Percentiles rank a stretch among this genome's conserved stretches.
Conservation (phyloP, 768 basidiomycete genomes). For the Paxillus involutus region DNA sequence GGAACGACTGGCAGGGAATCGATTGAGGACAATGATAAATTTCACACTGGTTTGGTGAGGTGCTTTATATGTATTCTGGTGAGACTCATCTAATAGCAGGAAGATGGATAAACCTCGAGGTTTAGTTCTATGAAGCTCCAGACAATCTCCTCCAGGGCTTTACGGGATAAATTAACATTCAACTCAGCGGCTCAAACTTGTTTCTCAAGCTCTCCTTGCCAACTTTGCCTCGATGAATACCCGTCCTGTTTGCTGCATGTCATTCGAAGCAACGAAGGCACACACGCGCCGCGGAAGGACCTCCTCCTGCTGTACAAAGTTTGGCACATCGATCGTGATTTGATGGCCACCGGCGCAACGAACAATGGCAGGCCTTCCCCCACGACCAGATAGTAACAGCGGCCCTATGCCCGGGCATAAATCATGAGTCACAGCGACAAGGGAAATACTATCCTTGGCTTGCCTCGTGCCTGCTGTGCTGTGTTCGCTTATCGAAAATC, state of each 20-base stretch:
- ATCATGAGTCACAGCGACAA: conserved; percentile 22
- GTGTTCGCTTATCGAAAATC: conserved; percentile 3
- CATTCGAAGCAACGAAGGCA: conserved; percentile 13
- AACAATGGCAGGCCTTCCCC: conserved; percentile 5
- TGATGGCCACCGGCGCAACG: conserved; percentile 12
- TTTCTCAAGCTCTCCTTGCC: conserved; percentile 4
- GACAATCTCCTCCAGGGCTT: conserved; percentile 4
- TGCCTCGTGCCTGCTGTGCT: conserved; percentile 22
- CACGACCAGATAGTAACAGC: conserved; percentile 4
- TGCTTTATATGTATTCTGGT: conserved; percentile 20
- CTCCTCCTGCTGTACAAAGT: conserved; percentile 1
- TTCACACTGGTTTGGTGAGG: conserved; percentile 5
- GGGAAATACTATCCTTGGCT: conserved; percentile 19
- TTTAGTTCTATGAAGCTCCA: conserved; percentile 16
- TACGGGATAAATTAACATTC: conserved; percentile 26
- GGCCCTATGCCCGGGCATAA: neutral
- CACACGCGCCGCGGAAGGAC: conserved; percentile 12
- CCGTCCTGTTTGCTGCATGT: conserved; percentile 14
- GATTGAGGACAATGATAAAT: conserved; percentile 1
- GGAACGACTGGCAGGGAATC: neutral
- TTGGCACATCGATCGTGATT: conserved; percentile 22
- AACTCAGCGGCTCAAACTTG: conserved; percentile 19
- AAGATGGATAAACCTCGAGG: conserved; percentile 18
- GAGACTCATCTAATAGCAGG: conserved; percentile 8
- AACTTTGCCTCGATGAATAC: conserved; percentile 5